These are phyloP conservation scores for Cruciata laevipes DNA, from an alignment of 257 asterid species.

Conservation along the genomic window DNA sequence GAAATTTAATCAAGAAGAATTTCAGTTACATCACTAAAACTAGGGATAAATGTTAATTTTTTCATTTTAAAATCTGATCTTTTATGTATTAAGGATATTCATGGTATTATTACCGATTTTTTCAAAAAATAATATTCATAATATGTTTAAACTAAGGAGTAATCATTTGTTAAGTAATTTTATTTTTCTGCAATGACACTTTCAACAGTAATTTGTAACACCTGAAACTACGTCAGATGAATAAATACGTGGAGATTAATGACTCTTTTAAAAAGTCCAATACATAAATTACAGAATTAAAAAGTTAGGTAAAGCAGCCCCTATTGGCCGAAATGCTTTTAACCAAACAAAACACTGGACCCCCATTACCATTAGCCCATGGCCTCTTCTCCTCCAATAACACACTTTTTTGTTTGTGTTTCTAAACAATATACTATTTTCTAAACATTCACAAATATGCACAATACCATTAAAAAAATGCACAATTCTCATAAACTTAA, in stretches of 20 bases:
- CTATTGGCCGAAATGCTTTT: constrained; percentile 38
- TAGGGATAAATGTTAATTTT: too few species aligned
- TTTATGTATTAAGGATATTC: too few species aligned
- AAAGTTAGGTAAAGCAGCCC: constrained; percentile 52
- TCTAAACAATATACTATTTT: neutral
- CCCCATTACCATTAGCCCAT: constrained; percentile 7
- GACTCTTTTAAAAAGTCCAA: neutral
- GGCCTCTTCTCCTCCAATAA: neutral
- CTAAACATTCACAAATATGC: neutral
- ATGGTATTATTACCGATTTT: too few species aligned
- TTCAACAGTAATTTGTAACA: neutral
- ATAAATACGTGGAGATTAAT: neutral
- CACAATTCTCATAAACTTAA: too few species aligned
- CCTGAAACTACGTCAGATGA: neutral
- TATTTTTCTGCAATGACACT: neutral
- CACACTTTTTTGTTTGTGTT: neutral
- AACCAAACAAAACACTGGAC: constrained; percentile 22
- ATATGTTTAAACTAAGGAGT: neutral
- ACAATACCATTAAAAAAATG: neutral
- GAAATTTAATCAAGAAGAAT: too few species aligned
- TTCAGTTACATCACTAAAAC: too few species aligned
- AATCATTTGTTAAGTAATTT: neutral
- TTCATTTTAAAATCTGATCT: too few species aligned
- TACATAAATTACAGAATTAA: neutral
- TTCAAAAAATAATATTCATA: too few species aligned